Base-by-base conservation (phyloP, 805 yeast genomes). In the Candida methanosorbosa region DNA sequence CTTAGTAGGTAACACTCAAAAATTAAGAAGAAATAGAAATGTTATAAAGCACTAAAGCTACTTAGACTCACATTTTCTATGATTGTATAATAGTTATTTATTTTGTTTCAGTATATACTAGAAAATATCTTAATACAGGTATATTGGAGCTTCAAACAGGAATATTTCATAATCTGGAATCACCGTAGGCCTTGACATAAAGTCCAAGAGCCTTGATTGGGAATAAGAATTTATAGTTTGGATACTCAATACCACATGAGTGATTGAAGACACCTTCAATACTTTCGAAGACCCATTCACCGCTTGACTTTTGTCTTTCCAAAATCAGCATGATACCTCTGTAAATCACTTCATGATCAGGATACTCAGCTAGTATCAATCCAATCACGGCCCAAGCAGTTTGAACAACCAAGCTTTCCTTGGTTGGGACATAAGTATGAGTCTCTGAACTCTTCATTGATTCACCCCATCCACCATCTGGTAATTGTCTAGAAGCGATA, bases 381-480 rank as follows among this genome's bases (percentile, higher is more conserved):
- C 90, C 95, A 43, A 92, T 81, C 6, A 83, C 46, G 0, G 81
- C 94, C 98, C 98, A 92, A 0, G 96, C 71, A 0, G 97, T 87
- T 53, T 88, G 97, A 1, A 90, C 95, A 0, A 80, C 80, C 34
- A 80, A 66, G 2, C 95, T 76, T 25, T 60, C 42, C 18, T 64
- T 65, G 3, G 63, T 61, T 12, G 75, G 71, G 2, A 88, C 82
- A 55, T 87, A 90, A 0, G 79, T 66, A 38, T 68, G 75, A 0
- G 88, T 70, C 52, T 90, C 97, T 48, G 90, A 78, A 4, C 94
- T 76, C 52, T 90, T 80, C 84, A 90, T 86, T 8, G 84, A 72
- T 58, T 92, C 99, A 37, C 95, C 84, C 98, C 98, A 92, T 1
- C 98, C 98, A 18, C 98, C 99, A 57, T 92, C 97, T 4, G 52